Conservation (phyloP, 2,329 filamentous ascomycete species). For the Fusarium palustre region DNA sequence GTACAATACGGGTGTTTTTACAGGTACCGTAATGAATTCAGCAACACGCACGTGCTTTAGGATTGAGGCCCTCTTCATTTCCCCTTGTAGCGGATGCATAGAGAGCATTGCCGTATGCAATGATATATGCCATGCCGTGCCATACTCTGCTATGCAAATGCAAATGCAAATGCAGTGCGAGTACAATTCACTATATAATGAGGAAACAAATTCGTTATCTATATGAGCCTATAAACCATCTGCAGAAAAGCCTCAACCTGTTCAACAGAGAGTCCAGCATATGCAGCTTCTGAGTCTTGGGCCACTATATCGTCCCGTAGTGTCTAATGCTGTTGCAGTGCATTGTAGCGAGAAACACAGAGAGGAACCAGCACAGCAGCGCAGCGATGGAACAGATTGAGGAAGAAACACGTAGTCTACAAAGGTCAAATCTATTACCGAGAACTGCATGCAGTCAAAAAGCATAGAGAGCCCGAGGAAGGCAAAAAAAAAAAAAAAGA, state of each 20-base stretch:
- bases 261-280: background rate
- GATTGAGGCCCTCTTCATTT: slow-evolving; percentile 23
- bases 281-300: background rate
- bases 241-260: slow-evolving; percentile 9
- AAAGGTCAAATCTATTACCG: background rate
- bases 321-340: slow-evolving; percentile 24
- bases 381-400: slow-evolving; percentile 5
- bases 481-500: background rate
- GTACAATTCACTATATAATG: slow-evolving; percentile 17
- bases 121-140: slow-evolving; percentile 11
- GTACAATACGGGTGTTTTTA: background rate
- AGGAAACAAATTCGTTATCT: slow-evolving; percentile 10
- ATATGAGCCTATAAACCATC: slow-evolving; percentile 2
- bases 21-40: background rate
- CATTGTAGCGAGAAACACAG: slow-evolving; percentile 22
- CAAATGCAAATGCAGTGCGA: slow-evolving; percentile 34
- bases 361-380: slow-evolving; percentile 33
- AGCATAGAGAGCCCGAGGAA: background rate
- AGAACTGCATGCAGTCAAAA: background rate
- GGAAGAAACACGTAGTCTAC: slow-evolving; percentile 39
- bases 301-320: background rate
- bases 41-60: background rate
- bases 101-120: slow-evolving; percentile 17
- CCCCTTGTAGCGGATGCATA: slow-evolving; percentile 18
- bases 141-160: slow-evolving; percentile 18